phyloP scores from a whole-genome alignment of 495 filamentous ascomycete genomes.

The Ramalina intermedia region DNA sequence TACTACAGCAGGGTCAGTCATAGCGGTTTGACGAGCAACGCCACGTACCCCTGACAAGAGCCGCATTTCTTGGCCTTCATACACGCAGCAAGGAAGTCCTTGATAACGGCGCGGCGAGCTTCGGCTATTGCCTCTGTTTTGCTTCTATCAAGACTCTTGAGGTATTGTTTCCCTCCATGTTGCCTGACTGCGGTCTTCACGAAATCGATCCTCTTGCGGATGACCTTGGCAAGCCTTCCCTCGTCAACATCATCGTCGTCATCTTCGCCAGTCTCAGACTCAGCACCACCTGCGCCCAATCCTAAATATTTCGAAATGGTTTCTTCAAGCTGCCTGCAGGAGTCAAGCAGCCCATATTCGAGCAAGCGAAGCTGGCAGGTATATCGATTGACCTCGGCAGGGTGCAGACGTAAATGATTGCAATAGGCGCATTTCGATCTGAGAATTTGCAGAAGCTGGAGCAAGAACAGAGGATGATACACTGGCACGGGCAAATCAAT shows the following conservation, averaged over 20 bases:
- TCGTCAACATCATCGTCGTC: conserved; percentile 38
- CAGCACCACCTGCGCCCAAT: conserved; percentile 15
- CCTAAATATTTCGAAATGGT: conserved; percentile 18
- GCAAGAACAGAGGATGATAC: conserved; percentile 89
- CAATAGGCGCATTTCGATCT: conserved; percentile 84
- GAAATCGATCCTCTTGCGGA: conserved; percentile 45
- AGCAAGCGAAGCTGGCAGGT: conserved; percentile 76
- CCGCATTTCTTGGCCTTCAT: conserved; percentile 48
- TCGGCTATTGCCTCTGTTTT: conserved; percentile 75
- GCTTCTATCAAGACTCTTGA: conserved; percentile 38
- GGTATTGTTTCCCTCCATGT: conserved; percentile 28
- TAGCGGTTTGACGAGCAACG: background rate
- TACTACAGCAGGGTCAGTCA: conserved; percentile 23
- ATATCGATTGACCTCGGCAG: conserved; percentile 57
- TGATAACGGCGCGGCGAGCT: conserved; percentile 57
- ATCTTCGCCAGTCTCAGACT: conserved; percentile 17
- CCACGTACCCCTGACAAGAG: conserved; percentile 52
- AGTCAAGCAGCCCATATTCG: conserved; percentile 66
- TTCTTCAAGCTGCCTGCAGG: conserved; percentile 52
- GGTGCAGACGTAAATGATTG: conserved; percentile 61
- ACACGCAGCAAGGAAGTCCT: conserved; percentile 64
- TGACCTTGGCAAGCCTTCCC: conserved; percentile 42
- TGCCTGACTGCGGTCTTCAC: conserved; percentile 50
- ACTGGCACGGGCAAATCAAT: conserved; percentile 86
- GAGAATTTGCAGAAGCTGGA: conserved; percentile 71